Conservation (phyloP, 768 basidiomycete genomes). For the Termitomyces eurrhizus region DNA sequence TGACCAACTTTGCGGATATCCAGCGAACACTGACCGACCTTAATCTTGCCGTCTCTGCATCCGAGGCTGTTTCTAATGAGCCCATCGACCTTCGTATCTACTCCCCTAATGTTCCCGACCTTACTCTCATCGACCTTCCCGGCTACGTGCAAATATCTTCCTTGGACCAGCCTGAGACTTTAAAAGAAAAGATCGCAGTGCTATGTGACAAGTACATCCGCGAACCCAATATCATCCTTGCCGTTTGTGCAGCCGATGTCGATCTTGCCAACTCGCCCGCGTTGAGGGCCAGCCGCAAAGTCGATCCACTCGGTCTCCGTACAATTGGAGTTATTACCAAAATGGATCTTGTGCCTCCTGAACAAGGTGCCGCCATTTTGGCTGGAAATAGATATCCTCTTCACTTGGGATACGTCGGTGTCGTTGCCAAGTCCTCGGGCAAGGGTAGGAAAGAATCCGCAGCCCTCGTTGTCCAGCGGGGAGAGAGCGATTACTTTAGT, state of each 20-base stretch:
- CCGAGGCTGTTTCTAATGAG: conserved; percentile 88
- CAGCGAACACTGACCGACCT: conserved; percentile 93
- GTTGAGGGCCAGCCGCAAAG: conserved; percentile 84
- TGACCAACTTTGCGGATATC: conserved; percentile 88
- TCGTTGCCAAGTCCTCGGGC: conserved; percentile 78
- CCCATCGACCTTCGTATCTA: conserved; percentile 97
- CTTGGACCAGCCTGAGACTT: conserved; percentile 90
- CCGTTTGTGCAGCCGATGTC: conserved; percentile 97
- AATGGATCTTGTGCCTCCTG: conserved; percentile 94
- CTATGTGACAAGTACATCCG: conserved; percentile 97
- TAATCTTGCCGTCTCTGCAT: conserved; percentile 88
- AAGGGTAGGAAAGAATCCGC: conserved; percentile 49
- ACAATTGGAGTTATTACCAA: conserved; percentile 99
- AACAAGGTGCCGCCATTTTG: conserved; percentile 77
- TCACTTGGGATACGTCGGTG: conserved; percentile 95
- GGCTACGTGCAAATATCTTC: conserved; percentile 96
- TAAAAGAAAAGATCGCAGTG: conserved; percentile 87
- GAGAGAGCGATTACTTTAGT: conserved; percentile 68
- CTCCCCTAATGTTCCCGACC: conserved; percentile 92
- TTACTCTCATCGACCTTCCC: conserved; percentile 95
- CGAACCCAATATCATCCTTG: conserved; percentile 99
- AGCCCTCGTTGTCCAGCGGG: conserved; percentile 46
- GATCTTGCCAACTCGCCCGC: conserved; percentile 98
- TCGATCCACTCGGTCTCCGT: conserved; percentile 91
- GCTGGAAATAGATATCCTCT: conserved; percentile 93